A percentile compares a stretch with the other conserved stretches of the same genome.
These are phyloP conservation scores for Globisporangium iwayamae DNA, from an alignment of 352 stramenopile species.

Conservation along the genomic window DNA sequence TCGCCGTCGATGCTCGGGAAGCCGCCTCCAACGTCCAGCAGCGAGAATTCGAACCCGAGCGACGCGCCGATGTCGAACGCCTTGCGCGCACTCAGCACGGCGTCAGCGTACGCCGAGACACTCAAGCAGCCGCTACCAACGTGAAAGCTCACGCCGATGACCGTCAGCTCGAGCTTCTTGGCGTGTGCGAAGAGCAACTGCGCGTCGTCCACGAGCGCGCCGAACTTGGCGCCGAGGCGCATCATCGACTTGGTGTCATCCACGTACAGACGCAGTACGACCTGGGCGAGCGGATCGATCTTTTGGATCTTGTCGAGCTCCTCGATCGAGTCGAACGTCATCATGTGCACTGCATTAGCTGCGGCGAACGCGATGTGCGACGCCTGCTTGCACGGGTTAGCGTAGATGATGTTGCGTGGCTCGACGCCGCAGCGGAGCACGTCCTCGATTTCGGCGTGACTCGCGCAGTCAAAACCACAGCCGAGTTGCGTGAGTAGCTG, in stretches of 20 bases:
- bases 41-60: slow-evolving; percentile 78
- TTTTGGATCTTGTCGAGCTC: slow-evolving; percentile 92
- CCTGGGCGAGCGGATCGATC: slow-evolving; percentile 81
- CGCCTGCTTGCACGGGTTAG: slow-evolving; percentile 93
- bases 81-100: slow-evolving; percentile 76
- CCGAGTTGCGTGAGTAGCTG: slow-evolving; percentile 57
- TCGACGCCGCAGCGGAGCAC: slow-evolving; percentile 67
- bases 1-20: slow-evolving; percentile 87
- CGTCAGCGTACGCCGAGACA: slow-evolving; percentile 87
- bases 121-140: slow-evolving; percentile 93
- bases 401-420: slow-evolving; percentile 89
- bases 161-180: slow-evolving; percentile 82
- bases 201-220: slow-evolving; percentile 89
- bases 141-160: slow-evolving; percentile 93
- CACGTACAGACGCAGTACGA: slow-evolving; percentile 90
- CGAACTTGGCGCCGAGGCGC: slow-evolving; percentile 92
- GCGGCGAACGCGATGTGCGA: slow-evolving; percentile 88
- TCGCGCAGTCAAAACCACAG: slow-evolving; percentile 92
- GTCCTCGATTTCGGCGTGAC: slow-evolving; percentile 79
- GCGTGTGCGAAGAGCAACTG: slow-evolving; percentile 79
- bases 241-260: slow-evolving; percentile 93
- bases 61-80: slow-evolving; percentile 90
- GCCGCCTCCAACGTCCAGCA: slow-evolving; percentile 94
- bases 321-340: slow-evolving; percentile 93
- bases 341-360: slow-evolving; percentile 60